These are phyloP conservation scores for Candida piceae DNA, from an alignment of 805 yeast genomes.

Conservation along the genomic window DNA sequence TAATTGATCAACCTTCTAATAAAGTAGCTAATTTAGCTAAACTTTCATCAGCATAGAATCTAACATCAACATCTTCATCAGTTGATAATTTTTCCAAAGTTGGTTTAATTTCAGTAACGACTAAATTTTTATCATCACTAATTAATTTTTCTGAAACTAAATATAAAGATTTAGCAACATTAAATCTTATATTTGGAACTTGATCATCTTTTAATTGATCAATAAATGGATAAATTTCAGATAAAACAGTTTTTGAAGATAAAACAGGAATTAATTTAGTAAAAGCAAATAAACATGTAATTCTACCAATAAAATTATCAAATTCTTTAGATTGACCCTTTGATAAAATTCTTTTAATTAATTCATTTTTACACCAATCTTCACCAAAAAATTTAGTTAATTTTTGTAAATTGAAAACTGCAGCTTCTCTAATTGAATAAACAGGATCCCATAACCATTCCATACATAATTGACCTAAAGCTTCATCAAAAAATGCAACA, in stretches of 20 bases:
- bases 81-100: conserved; percentile 56
- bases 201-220: conserved; percentile 66
- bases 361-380: conserved; percentile 85
- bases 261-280: conserved; percentile 78
- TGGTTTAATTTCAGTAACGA: conserved; percentile 53
- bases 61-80: conserved; percentile 86
- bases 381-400: conserved; percentile 86
- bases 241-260: conserved; percentile 47
- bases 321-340: conserved; percentile 33
- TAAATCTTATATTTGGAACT: conserved; percentile 94
- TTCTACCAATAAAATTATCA: conserved; percentile 80
- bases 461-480: conserved; percentile 83
- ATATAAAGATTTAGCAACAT: conserved; percentile 81
- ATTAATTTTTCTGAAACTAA: conserved; percentile 50
- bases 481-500: conserved; percentile 86
- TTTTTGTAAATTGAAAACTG: conserved; percentile 75
- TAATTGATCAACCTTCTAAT: too few species aligned
- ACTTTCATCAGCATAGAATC: conserved; percentile 70
- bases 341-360: conserved; percentile 68
- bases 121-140: conserved; percentile 31
- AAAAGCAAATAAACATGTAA: conserved; percentile 85
- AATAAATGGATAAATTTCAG: conserved; percentile 75
- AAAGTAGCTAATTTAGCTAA: conserved; percentile 15
- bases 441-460: conserved; percentile 99
- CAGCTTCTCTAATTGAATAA: conserved; percentile 94